Evolutionary conservation across 441 rosid species (phyloP), one percentile per base, ranked within the genome.

Genomic region (Rhodomyrtus psidioides): DNA sequence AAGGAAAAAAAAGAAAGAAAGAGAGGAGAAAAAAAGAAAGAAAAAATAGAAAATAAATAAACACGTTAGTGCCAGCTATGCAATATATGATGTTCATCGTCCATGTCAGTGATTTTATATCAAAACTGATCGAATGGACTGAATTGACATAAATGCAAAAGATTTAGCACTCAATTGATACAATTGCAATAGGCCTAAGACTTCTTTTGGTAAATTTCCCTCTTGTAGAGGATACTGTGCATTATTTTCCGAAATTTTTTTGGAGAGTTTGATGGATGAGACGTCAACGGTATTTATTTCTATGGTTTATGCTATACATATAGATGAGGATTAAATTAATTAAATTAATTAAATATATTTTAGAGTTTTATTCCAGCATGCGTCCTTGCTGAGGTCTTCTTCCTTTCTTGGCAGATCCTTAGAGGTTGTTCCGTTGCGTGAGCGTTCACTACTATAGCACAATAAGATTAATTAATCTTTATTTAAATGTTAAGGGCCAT

Each of bases 371-470:
- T 27, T 85, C 84, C 76, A 9, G 19, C 84, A 82, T 90, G 83
- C 82, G 89, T 92, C 86, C 93, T 86, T 65, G 58, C 27, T 55
- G 82, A 70, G 85, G 83, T 90, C 21, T 81, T 90, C 83, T 87
- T 65, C 75, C 65, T 34, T 88, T 53, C 89, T 88, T 88, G 93
- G 89, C 89, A 86, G 86, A 82, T 87, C 88, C 92, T 85, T 55
- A 44, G 82, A 56, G 75, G 27, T 84, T 49, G 83, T 51, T 44
- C 7, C 4, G 26, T 65, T 56, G 59, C 82, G 54, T 82, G 55
- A 27, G 62, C 56, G 58, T 86, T 82, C 44, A 81, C 26, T 55
- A 23, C 53, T 19, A 56, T 55, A 30, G 75, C 86, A 49, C 34
- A 15, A 58, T 54, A 74, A 70, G 24, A 83, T 70, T 82, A 49